These are phyloP conservation scores for Rosa lucieae DNA, from an alignment of 306 rosid genomes.

Conservation along the genomic window DNA sequence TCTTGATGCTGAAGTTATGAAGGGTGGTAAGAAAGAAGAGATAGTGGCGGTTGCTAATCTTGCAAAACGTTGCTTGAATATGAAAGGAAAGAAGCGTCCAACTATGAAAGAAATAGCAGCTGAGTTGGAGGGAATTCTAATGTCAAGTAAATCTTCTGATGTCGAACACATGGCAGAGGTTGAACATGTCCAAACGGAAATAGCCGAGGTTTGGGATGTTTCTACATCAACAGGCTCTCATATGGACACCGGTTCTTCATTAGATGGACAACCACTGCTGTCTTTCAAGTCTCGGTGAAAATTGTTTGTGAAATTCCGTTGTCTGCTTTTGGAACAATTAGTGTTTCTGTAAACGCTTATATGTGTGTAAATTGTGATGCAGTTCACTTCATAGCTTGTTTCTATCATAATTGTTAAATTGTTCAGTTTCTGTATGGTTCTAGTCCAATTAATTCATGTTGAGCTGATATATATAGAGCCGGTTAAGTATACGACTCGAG, in stretches of 20 bases:
- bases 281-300: background rate
- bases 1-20: background rate
- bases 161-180: background rate
- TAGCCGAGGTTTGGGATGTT: background rate
- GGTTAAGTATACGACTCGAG: background rate
- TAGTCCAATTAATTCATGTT: too few relatives aligned
- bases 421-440: too few relatives aligned
- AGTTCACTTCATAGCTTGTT: too few relatives aligned
- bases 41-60: background rate
- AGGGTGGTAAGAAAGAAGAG: background rate
- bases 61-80: background rate
- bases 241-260: background rate
- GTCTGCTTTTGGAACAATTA: too few relatives aligned
- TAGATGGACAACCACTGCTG: background rate
- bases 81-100: background rate
- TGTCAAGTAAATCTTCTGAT: background rate
- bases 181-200: background rate
- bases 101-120: background rate
- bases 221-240: background rate
- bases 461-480: too few relatives aligned
- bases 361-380: too few relatives aligned
- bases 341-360: too few relatives aligned
- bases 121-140: background rate
- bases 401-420: too few relatives aligned
- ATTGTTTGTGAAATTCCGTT: too few relatives aligned